Percentiles rank a stretch among this genome's conserved stretches.
Conservation (phyloP, 768 basidiomycete genomes). For the Mycena pura region DNA sequence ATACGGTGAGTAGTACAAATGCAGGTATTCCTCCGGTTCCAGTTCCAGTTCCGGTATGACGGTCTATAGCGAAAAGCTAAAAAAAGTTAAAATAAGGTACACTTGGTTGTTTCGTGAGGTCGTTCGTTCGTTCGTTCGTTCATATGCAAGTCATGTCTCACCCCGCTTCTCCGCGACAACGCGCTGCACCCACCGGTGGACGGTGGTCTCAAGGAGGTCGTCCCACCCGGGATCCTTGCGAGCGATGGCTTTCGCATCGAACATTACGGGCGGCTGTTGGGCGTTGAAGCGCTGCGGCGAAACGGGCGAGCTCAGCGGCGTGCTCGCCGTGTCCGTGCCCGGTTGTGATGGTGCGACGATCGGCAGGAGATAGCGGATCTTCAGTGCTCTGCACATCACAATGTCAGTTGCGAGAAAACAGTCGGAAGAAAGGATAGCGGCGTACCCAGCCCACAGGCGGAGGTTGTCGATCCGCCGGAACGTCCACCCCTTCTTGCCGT, state of each 20-base stretch:
- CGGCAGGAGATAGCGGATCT: conserved; percentile 80
- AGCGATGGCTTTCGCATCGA: conserved; percentile 79
- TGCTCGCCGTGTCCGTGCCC: conserved; percentile 27
- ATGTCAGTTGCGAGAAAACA: background rate
- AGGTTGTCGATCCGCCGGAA: conserved; percentile 89
- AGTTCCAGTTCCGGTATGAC: no score
- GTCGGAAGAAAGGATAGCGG: conserved; percentile 32
- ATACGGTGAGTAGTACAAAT: no score
- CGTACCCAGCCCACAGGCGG: conserved; percentile 84
- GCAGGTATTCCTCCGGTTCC: no score
- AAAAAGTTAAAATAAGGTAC: no score
- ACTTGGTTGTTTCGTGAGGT: no score
- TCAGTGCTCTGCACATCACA: conserved; percentile 66
- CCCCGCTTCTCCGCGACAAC: conserved; percentile 74
- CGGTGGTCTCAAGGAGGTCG: conserved; percentile 69
- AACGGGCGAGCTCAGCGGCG: conserved; percentile 37
- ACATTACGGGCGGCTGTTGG: conserved; percentile 57
- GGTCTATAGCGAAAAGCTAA: no score
- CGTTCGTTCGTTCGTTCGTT: no score
- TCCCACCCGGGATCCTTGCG: conserved; percentile 83
- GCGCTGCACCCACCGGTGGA: conserved; percentile 73
- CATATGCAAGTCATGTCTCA: conserved; percentile 33
- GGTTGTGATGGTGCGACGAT: conserved; percentile 60
- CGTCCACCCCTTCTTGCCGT: conserved; percentile 78
- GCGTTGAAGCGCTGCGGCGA: conserved; percentile 44